These are phyloP conservation scores for Mortierella sp. DNA, from an alignment of 371 early-diverging fungal species.

Conservation along the genomic window DNA sequence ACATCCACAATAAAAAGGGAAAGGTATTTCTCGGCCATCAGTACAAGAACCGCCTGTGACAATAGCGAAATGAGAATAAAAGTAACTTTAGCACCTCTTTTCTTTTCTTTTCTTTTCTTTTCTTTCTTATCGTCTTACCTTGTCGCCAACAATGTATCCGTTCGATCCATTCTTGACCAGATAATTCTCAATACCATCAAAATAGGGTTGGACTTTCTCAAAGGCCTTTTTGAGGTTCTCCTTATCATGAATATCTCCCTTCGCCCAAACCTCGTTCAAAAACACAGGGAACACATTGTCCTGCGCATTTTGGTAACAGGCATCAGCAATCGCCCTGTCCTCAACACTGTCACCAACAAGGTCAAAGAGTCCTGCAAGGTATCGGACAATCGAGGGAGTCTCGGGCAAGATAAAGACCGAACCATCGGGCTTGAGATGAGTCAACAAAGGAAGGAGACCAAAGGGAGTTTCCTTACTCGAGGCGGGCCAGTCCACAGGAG, in stretches of 20 bases:
- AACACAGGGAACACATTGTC: constrained; percentile 32
- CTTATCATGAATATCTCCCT: constrained; percentile 26
- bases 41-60: no score
- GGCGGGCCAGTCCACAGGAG: constrained; percentile 40
- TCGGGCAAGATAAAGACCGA: constrained; percentile 20
- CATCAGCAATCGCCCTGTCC: constrained; percentile 31
- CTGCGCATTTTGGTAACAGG: constrained; percentile 10
- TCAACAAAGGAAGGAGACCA: constrained; percentile 37
- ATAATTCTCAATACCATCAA: constrained; percentile 39
- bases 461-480: constrained; percentile 40
- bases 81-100: no score
- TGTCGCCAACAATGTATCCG: constrained; percentile 34
- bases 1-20: no score
- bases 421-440: constrained; percentile 40
- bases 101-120: no score
- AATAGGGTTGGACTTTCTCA: constrained; percentile 11
- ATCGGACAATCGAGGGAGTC: constrained; percentile 24
- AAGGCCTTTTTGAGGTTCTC: constrained; percentile 19
- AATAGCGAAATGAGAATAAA: no score
- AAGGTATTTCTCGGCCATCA: no score
- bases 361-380: constrained; percentile 31
- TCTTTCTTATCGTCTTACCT: no score
- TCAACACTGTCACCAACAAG: constrained; percentile 27
- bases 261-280: constrained; percentile 26
- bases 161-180: constrained; percentile 44